A percentile compares a stretch with the other conserved stretches of the same genome.
Evolutionary conservation across 2,329 filamentous ascomycete species (phyloP).

Genomic region (Hypoxylon sp.): DNA sequence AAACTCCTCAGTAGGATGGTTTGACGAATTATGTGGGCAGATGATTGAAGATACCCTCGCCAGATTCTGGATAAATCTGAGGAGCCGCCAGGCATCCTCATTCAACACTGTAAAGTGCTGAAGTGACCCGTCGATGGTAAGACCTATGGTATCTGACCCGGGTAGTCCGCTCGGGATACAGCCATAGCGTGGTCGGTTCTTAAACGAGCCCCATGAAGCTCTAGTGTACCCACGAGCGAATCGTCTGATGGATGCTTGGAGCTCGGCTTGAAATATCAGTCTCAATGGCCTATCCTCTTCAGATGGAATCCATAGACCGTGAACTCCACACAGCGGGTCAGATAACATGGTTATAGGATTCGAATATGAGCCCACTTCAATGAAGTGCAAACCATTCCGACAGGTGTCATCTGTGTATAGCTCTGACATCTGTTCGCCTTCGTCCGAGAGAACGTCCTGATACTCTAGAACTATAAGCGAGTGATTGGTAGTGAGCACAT

Average conservation of each 20-base stretch:
- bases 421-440: constrained; percentile 54
- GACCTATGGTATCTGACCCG: constrained; percentile 70
- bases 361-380: constrained; percentile 56
- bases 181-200: constrained; percentile 57
- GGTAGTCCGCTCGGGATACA: constrained; percentile 59
- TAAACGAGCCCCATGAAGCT: constrained; percentile 62
- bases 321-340: constrained; percentile 61
- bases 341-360: constrained; percentile 60
- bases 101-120: constrained; percentile 77
- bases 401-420: constrained; percentile 62
- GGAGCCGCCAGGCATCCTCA: constrained; percentile 72
- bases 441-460: constrained; percentile 56
- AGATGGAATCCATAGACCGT: constrained; percentile 66
- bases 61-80: constrained; percentile 81
- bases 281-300: constrained; percentile 58
- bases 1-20: constrained; percentile 10
- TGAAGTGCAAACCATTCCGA: constrained; percentile 61
- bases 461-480: constrained; percentile 69
- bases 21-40: constrained; percentile 61
- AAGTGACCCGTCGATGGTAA: constrained; percentile 77
- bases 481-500: constrained; percentile 66
- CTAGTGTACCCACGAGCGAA: constrained; percentile 67
- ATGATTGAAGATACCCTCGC: constrained; percentile 63
- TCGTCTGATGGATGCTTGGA: constrained; percentile 69
- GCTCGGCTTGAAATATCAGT: constrained; percentile 67